These are phyloP conservation scores for Phoma sp. DNA, from an alignment of 2,329 filamentous ascomycete genomes.

Conservation along the genomic window DNA sequence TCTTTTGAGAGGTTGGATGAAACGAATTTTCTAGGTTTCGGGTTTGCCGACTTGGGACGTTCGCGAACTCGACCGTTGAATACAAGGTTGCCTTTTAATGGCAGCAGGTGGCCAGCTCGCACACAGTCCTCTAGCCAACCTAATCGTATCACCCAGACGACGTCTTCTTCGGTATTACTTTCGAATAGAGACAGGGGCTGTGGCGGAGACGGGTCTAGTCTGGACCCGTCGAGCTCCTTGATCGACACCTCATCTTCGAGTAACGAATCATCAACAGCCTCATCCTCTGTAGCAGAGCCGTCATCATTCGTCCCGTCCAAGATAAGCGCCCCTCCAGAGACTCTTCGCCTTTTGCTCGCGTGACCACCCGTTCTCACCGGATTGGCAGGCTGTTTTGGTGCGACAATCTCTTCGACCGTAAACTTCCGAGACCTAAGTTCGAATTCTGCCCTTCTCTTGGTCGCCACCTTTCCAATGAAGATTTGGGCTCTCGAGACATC, in stretches of 20 bases:
- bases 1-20: slow-evolving; percentile 16
- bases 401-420: slow-evolving; percentile 58
- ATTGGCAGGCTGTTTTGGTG: slow-evolving; percentile 27
- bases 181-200: slow-evolving; percentile 24
- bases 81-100: slow-evolving; percentile 58
- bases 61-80: slow-evolving; percentile 57
- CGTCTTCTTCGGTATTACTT: slow-evolving; percentile 27
- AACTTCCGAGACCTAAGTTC: slow-evolving; percentile 76
- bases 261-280: slow-evolving; percentile 9
- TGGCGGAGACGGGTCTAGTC: background rate
- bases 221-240: slow-evolving; percentile 5
- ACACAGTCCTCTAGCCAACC: slow-evolving; percentile 62
- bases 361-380: slow-evolving; percentile 19
- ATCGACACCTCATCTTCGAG: slow-evolving; percentile 20
- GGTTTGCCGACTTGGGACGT: slow-evolving; percentile 39
- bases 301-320: slow-evolving; percentile 20
- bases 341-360: slow-evolving; percentile 27
- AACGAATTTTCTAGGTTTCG: slow-evolving; percentile 27
- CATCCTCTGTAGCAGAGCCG: slow-evolving; percentile 22
- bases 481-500: slow-evolving; percentile 75
- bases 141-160: slow-evolving; percentile 59
- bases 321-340: slow-evolving; percentile 5
- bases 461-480: slow-evolving; percentile 75
- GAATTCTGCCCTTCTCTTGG: slow-evolving; percentile 73
- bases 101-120: slow-evolving; percentile 50